Base-by-base conservation (phyloP, 805 yeast genomes). In the Phaffomyces thermotolerans region DNA sequence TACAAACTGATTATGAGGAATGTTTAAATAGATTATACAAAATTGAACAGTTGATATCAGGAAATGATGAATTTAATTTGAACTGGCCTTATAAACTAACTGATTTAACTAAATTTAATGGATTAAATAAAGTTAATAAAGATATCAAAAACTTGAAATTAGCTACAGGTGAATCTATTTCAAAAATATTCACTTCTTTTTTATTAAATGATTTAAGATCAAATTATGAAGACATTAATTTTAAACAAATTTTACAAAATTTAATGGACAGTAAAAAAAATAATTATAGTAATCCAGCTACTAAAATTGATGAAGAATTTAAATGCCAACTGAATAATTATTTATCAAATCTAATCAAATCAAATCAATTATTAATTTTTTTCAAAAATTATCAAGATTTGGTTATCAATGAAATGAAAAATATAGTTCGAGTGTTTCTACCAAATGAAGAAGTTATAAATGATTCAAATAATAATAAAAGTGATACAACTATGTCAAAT, bases 121-220 rank as follows among this genome's bases (percentile, higher is more conserved):
- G 64, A 0, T 45, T 68, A 37, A 41, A 54, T 1, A 56, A 54
- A 30, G 58, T 82, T 14, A 70, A 76, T 40, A 78, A 76, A 39
- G 70, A 74, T 35, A 63, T 89, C 30, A 65, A 72, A 13, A 69
- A 66, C 23, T 62, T 88, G 52, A 74, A 81, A 40, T 64, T 70
- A n/a, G 79, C 75, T 36, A 81, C 87, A 40, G 90, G 93, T 14
- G 75, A 73, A 33, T 76, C 80, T n/a, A 84, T 79, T 51, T 75
- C 81, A 7, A 66, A 72, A 22, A 65, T 76, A 37, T 79, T 90
- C 54, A 67, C 73, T 8, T 73, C 74, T 22, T 53, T 71, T 29
- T 63, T 90, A 38, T 50, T 84, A 10, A 67, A 68, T 0, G 95
- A 90, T 60, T 60, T 90, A 39, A 71, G 82, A 46, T 40, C 51